Evolutionary conservation across 2,329 filamentous ascomycete genomes (phyloP), one percentile per base, ranked within the genome.

Genomic region (Beauveria asiatica): DNA sequence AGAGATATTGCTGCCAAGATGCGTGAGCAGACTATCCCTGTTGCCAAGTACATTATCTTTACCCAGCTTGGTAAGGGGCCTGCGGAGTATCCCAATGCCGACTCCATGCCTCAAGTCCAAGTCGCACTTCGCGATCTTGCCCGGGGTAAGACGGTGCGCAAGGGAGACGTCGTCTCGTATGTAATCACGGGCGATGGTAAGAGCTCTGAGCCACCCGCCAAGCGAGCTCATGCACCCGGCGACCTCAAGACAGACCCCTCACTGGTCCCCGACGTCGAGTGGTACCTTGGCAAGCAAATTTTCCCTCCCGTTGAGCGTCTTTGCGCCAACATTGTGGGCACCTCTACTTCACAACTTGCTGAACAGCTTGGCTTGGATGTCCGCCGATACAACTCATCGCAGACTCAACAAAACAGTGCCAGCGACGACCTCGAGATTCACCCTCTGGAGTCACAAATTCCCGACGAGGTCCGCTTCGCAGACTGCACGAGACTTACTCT

Each of bases 221-320:
- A 96, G 75, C 90, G 95, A 65, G 93, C 94, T 3, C 93, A 90
- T 72, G 87, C 89, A 5, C 87, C 90, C 1, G 87, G 92, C 61
- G 94, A 99, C 71, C 78, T 90, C 62, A 95, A 94, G 69, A 70
- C 84, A 17, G 89, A 89, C 65, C 86, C 87, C 1, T 87, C 79
- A 1, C 81, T 99, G 7, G 82, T 87, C 61, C 90, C 92, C 2
- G 94, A 99, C 69, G 83, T 97, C n/a, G 94, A 99, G 70, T 97
- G 92, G 83, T 99, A 99, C 73, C 84, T 99, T 44, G 88, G 91
- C 78, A 99, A 99, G 78, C 94, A 99, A 74, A 97, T 99, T 62
- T 91, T 99, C 75, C 94, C 94, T 11, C 94, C 94, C 0, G 94
- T 99, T 27, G 94, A 99, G 76, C 90, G 94, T 81, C 86, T 99